A percentile compares a stretch with the other conserved stretches of the same genome.
phyloP scores from a whole-genome alignment of 2,329 filamentous ascomycete genomes.

The Ceratocystis cacaofunesta region DNA sequence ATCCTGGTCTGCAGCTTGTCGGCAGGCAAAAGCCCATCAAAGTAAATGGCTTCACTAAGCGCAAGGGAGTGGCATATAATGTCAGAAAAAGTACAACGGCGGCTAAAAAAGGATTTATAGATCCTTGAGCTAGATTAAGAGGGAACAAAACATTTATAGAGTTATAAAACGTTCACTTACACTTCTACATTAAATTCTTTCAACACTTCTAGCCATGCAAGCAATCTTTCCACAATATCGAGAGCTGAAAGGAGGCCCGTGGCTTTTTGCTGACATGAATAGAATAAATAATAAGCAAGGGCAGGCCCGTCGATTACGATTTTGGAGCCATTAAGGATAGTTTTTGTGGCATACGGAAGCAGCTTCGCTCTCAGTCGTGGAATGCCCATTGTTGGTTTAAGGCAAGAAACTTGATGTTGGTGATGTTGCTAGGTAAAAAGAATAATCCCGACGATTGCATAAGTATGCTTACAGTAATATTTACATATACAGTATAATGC shows the following conservation, averaged over 20 bases:
- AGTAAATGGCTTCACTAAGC: slow-evolving; percentile 55
- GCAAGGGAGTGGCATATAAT: not conserved
- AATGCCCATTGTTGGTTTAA: slow-evolving; percentile 38
- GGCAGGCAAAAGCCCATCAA: slow-evolving; percentile 66
- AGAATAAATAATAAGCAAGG: slow-evolving; percentile 45
- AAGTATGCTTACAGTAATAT: not conserved
- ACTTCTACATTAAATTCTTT: slow-evolving; percentile 40
- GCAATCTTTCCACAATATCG: slow-evolving; percentile 42
- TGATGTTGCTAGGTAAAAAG: not conserved
- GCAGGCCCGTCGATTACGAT: slow-evolving; percentile 63
- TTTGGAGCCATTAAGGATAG: slow-evolving; percentile 27
- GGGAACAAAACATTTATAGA: slow-evolving; percentile 9
- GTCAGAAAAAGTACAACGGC: too few relatives aligned
- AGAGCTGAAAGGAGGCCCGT: slow-evolving; percentile 32
- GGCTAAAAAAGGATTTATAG: too few relatives aligned
- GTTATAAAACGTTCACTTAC: slow-evolving; percentile 31
- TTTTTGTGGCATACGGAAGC: slow-evolving; percentile 34
- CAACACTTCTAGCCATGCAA: slow-evolving; percentile 49
- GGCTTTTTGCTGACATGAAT: not conserved
- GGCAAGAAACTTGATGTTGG: not conserved
- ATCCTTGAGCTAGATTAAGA: slow-evolving; percentile 1
- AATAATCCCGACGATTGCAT: not conserved
- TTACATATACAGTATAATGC: not conserved
- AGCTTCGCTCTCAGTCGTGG: slow-evolving; percentile 39
- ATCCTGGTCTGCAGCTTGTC: slow-evolving; percentile 49